A percentile compares a stretch with the other conserved stretches of the same genome.
These are phyloP conservation scores for Cyclostephanos tholiformis DNA, from an alignment of 108 stramenopile species.

Conservation along the genomic window DNA sequence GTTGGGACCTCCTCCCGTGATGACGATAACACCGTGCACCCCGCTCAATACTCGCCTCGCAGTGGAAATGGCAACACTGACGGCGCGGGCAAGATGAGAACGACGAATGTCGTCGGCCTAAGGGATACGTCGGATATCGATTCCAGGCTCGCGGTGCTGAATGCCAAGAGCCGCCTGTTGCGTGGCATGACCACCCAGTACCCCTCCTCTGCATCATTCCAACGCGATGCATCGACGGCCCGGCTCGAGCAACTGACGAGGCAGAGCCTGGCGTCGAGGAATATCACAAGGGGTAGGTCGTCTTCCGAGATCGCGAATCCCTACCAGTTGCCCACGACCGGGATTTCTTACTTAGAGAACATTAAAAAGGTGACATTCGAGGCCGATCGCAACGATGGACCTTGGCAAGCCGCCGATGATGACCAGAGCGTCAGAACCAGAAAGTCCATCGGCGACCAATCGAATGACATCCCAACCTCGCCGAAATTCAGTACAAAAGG, in stretches of 20 bases:
- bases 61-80: no score
- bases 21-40: no score
- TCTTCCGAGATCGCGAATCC: neutral
- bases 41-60: no score
- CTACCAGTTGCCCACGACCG: neutral
- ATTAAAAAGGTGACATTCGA: conserved; percentile 13
- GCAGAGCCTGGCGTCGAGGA: conserved; percentile 19
- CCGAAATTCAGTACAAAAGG: neutral
- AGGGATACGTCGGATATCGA: neutral
- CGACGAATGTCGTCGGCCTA: neutral
- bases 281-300: neutral
- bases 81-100: neutral
- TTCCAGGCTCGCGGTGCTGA: conserved; percentile 7
- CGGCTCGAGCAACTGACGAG: conserved; percentile 9
- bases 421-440: neutral
- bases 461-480: neutral
- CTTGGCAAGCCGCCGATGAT: neutral
- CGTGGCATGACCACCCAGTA: neutral
- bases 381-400: neutral
- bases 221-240: neutral
- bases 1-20: no score
- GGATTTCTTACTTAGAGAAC: neutral
- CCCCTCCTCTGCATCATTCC: neutral
- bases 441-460: neutral
- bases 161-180: conserved; percentile 16